Percentiles rank a stretch among this genome's conserved stretches.
Conservation (phyloP, 225 moss, liverwort and hornwort species). For the Climacium dendroides region DNA sequence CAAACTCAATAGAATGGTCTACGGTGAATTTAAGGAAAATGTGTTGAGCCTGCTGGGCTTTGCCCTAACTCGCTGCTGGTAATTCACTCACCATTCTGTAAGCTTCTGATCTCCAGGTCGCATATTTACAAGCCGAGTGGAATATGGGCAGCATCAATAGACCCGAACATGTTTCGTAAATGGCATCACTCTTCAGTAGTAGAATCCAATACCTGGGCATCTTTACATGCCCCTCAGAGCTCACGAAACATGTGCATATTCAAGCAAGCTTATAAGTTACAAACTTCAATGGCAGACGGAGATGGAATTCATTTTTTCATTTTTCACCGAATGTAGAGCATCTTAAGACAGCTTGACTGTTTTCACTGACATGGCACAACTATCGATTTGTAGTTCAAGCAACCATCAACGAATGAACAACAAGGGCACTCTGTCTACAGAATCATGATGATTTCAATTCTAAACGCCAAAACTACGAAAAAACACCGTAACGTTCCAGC, state of each 20-base stretch:
- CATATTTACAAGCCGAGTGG: neutral
- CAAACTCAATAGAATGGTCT: neutral
- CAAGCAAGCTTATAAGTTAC: neutral
- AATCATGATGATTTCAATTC: neutral
- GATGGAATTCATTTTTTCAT: neutral
- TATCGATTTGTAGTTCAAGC: neutral
- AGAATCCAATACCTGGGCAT: neutral
- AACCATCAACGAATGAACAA: neutral
- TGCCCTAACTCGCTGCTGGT: neutral
- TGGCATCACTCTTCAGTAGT: neutral
- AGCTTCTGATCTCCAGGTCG: neutral
- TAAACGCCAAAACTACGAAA: neutral
- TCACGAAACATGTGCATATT: neutral
- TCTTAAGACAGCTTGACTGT: neutral
- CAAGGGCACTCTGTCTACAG: too few relatives aligned
- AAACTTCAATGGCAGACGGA: neutral
- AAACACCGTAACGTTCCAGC: neutral
- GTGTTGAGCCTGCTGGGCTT: neutral
- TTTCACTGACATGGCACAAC: neutral
- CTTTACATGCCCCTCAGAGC: neutral
- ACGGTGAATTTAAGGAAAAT: neutral
- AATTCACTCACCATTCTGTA: neutral
- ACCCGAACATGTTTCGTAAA: neutral
- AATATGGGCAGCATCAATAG: neutral
- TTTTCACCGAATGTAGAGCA: neutral